These are phyloP conservation scores for Zygotorulaspora sp. DNA, from an alignment of 805 yeast genomes.

Conservation along the genomic window DNA sequence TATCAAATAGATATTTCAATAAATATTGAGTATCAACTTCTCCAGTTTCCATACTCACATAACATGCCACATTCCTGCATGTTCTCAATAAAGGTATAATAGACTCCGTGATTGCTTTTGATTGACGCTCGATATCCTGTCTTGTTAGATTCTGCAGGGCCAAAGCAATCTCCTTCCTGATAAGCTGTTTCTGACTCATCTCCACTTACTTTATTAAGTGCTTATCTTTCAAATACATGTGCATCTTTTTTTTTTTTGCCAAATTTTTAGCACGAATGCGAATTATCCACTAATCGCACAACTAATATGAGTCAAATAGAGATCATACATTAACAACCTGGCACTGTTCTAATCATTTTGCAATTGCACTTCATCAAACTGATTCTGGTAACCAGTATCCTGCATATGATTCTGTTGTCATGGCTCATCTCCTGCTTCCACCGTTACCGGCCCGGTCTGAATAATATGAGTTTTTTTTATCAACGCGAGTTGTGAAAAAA, in stretches of 20 bases:
- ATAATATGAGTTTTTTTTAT: neutral
- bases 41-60: slow-evolving; percentile 68
- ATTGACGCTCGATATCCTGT: slow-evolving; percentile 26
- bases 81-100: slow-evolving; percentile 17
- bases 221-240: too few species aligned
- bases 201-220: too few species aligned
- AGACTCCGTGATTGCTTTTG: slow-evolving; percentile 18
- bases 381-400: too few species aligned
- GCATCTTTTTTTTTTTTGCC: too few species aligned
- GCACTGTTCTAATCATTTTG: too few species aligned
- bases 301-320: too few species aligned
- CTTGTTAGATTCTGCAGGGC: slow-evolving; percentile 18
- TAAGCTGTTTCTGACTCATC: slow-evolving; percentile 18
- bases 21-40: slow-evolving; percentile 62
- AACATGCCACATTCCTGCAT: slow-evolving; percentile 50
- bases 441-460: neutral
- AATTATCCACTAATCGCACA: too few species aligned
- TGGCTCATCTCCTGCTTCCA: too few species aligned
- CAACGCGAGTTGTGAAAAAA: neutral
- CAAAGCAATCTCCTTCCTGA: slow-evolving; percentile 22
- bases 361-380: too few species aligned
- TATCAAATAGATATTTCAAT: slow-evolving; percentile 47
- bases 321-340: too few species aligned
- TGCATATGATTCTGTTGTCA: neutral
- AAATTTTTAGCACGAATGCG: too few species aligned